phyloP scores from a whole-genome alignment of 768 basidiomycete species.

The Boletus vermiculosoides region DNA sequence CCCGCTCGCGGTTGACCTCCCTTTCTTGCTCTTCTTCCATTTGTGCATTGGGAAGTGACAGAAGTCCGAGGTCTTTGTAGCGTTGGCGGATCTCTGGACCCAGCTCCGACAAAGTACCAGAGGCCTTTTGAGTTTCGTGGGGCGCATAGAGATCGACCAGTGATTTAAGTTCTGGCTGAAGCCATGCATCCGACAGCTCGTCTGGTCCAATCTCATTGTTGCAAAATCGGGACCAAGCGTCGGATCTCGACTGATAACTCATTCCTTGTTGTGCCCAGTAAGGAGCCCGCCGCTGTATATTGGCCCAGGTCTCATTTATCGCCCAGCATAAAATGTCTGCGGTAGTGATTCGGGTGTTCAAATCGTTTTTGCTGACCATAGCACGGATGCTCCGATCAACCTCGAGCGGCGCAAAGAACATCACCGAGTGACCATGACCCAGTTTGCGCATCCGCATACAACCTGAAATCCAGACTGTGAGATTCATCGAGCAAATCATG shows the following conservation, averaged over 20 bases:
- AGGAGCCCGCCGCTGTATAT: background rate
- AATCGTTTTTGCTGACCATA: slow-evolving; percentile 7
- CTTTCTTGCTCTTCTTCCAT: slow-evolving; percentile 46
- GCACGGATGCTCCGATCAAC: slow-evolving; percentile 37
- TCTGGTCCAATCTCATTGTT: background rate
- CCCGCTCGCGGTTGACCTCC: slow-evolving; percentile 29
- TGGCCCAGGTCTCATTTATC: slow-evolving; percentile 41
- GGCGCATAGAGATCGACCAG: slow-evolving; percentile 36
- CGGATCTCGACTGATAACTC: slow-evolving; percentile 3
- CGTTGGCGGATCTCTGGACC: slow-evolving; percentile 3
- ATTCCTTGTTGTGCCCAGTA: slow-evolving; percentile 26
- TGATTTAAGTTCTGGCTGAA: slow-evolving; percentile 36
- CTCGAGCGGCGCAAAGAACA: slow-evolving; percentile 44
- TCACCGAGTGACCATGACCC: slow-evolving; percentile 44
- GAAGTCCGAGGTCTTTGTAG: slow-evolving; percentile 11
- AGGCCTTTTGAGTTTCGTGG: background rate
- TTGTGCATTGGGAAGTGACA: slow-evolving; percentile 5
- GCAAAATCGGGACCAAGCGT: slow-evolving; percentile 15
- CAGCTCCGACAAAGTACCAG: fast-evolving
- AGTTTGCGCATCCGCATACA: slow-evolving; percentile 53
- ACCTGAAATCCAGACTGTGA: slow-evolving; percentile 24
- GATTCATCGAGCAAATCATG: no score
- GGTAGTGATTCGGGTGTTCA: background rate
- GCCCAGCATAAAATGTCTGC: slow-evolving; percentile 42
- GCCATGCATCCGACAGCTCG: slow-evolving; percentile 29